Evolutionary conservation across 164 flowering plant species (phyloP).

Genomic region (Echeveria elegans): DNA sequence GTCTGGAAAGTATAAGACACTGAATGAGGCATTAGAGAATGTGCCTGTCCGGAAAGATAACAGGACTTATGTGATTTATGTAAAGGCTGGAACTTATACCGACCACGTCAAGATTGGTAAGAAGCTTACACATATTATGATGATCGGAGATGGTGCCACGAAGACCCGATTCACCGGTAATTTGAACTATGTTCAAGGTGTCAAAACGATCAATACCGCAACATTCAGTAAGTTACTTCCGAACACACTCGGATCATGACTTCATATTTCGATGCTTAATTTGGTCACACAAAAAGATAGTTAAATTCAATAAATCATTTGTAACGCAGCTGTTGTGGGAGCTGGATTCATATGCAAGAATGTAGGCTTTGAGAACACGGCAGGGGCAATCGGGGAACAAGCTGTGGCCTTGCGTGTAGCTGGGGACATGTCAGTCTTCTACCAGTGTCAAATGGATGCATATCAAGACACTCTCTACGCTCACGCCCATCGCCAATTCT

Average conservation of each 20-base stretch:
- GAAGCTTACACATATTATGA: constrained; percentile 32
- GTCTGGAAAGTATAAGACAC: constrained; percentile 46
- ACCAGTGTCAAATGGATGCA: constrained; percentile 62
- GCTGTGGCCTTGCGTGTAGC: constrained; percentile 67
- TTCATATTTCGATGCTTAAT: no score
- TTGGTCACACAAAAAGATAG: no score
- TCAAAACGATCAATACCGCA: constrained; percentile 42
- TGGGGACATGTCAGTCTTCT: constrained; percentile 44
- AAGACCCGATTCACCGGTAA: constrained; percentile 61
- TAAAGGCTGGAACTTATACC: constrained; percentile 61
- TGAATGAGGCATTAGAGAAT: constrained; percentile 35
- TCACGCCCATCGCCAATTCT: constrained; percentile 62
- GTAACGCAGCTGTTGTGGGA: constrained; percentile 36
- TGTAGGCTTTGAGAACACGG: constrained; percentile 72
- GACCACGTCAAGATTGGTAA: constrained; percentile 36
- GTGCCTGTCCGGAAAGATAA: constrained; percentile 31
- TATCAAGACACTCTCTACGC: constrained; percentile 72
- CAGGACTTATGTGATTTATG: constrained; percentile 35
- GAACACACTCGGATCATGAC: no score
- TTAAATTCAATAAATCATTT: no score
- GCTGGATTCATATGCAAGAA: constrained; percentile 51
- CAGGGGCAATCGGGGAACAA: constrained; percentile 58
- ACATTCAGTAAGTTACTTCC: constrained; percentile 46
- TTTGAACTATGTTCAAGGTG: constrained; percentile 39
- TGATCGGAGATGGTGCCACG: constrained; percentile 77